Evolutionary conservation across 306 rosid species (phyloP), one percentile per base, ranked within the genome.

Genomic region (Castanea mollissima): DNA sequence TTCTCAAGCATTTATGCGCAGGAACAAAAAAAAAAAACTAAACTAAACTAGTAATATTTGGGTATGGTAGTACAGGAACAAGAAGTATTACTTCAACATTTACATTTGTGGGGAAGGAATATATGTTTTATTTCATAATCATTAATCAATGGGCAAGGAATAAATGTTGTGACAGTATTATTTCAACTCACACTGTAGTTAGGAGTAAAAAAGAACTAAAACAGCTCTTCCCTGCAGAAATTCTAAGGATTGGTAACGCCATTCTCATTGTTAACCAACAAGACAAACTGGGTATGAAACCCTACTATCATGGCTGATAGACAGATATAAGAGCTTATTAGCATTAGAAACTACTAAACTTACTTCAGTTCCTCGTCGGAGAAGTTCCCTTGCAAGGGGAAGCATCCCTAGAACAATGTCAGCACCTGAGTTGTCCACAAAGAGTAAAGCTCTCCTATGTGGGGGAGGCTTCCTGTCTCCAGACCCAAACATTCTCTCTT

Each of bases 361-460:
- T 83, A 96, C 99, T 89, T 96, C 98, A 23, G 97, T 96, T 86
- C 99, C 99, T 65, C 88, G 90, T 12, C 90, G 92, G 74, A 96
- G 98, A 81, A 96, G 97, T 87, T 96, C 99, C 83, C 98, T 82
- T 35, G 99, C 99, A 20, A 96, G 81, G 79, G 99, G 99, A 89
- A 96, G 97, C 99, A 96, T 96, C 83, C 99, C 99, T 54, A 96
- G 89, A 83, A 93, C 93, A 85, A 96, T 78, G 79, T 96, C 99
- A 73, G 99, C 99, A 72, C 99, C 99, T 19, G 99, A 76, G 84
- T 96, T 96, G 81, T 96, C 99, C 38, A 96, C 99, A 73, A 93
- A 96, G 65, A 96, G 93, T 79, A 96, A 87, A 86, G 99, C 98
- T 82, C 96, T 89, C 85, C 67, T 89, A 82, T 91, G 98, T 51